Percentiles rank a stretch among this genome's conserved stretches.
Conservation (phyloP, 805 yeast species). For the Metschnikowia cerradonensis region DNA sequence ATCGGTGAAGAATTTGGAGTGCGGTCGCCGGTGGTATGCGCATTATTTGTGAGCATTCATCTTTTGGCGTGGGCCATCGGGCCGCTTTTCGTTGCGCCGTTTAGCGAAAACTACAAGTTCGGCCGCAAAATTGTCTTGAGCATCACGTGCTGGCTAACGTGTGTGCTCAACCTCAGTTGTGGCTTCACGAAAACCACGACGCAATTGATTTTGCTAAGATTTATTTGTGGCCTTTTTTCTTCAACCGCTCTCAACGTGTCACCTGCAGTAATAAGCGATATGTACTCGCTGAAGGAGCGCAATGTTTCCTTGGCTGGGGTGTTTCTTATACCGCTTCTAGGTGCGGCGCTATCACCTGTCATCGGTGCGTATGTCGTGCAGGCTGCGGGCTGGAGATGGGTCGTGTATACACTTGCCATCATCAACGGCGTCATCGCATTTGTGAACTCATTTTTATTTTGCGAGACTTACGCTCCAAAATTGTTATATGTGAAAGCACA, state of each 20-base stretch:
- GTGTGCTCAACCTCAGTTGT: constrained; percentile 34
- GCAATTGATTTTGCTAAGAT: constrained; percentile 32
- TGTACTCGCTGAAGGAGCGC: constrained; percentile 31
- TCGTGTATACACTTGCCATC: constrained; percentile 31
- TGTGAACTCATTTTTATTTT: constrained; percentile 27
- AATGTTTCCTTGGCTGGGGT: constrained; percentile 35
- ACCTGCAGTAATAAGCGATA: constrained; percentile 37
- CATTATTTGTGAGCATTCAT: constrained; percentile 35
- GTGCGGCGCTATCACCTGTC: constrained; percentile 38
- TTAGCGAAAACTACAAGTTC: constrained; percentile 33
- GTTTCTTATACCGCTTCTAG: constrained; percentile 34
- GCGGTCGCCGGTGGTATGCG: constrained; percentile 19
- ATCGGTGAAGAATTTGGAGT: constrained; percentile 30
- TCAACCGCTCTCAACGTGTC: constrained; percentile 37
- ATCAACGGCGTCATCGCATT: constrained; percentile 33
- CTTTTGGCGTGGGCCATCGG: constrained; percentile 40
- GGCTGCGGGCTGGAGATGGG: constrained; percentile 35
- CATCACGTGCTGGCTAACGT: constrained; percentile 31
- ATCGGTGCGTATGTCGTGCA: constrained; percentile 34
- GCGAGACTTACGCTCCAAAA: constrained; percentile 36
- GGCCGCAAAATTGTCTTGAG: constrained; percentile 35
- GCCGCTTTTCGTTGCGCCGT: constrained; percentile 37
- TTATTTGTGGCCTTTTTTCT: constrained; percentile 37
- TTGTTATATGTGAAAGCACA: constrained; percentile 27
- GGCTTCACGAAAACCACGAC: constrained; percentile 32